Percentiles rank a stretch among this genome's conserved stretches.
Evolutionary conservation across 2,329 filamentous ascomycete species (phyloP).

Genomic region (Thelonectria blattea): DNA sequence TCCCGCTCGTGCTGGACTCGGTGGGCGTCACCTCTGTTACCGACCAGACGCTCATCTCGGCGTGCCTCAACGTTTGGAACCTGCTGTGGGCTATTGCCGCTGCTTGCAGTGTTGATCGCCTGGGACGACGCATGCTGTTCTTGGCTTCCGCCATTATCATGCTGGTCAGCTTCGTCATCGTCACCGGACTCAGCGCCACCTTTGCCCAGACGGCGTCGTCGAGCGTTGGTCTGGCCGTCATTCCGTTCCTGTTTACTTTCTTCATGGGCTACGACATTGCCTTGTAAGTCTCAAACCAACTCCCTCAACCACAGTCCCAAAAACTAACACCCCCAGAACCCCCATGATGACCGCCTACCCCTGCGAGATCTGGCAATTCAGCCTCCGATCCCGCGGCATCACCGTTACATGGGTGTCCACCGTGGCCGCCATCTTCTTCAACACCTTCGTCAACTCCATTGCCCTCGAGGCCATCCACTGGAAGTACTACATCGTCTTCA

Average conservation of each 20-base stretch:
- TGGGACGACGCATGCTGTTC: slow-evolving; percentile 50
- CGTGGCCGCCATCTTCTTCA: slow-evolving; percentile 42
- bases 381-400: slow-evolving; percentile 46
- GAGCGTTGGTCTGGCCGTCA: slow-evolving; percentile 50
- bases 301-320: background rate
- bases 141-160: slow-evolving; percentile 45
- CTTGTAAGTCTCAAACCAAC: slow-evolving; percentile 41
- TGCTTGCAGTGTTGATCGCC: slow-evolving; percentile 47
- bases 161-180: slow-evolving; percentile 44
- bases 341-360: slow-evolving; percentile 53
- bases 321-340: slow-evolving; percentile 35
- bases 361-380: slow-evolving; percentile 43
- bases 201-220: slow-evolving; percentile 35
- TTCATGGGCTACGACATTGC: slow-evolving; percentile 53
- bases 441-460: slow-evolving; percentile 45
- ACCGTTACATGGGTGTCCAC: slow-evolving; percentile 51
- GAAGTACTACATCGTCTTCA: slow-evolving; percentile 28
- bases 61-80: slow-evolving; percentile 49
- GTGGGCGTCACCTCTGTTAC: slow-evolving; percentile 46
- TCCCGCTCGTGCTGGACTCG: slow-evolving; percentile 46
- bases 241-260: slow-evolving; percentile 56
- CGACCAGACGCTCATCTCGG: slow-evolving; percentile 49
- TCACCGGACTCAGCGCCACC: slow-evolving; percentile 47
- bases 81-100: slow-evolving; percentile 42
- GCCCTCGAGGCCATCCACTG: slow-evolving; percentile 31